Percentiles rank a stretch among this genome's conserved stretches.
These are phyloP conservation scores for Citropsis articulata DNA, from an alignment of 345 rosid species.

Conservation along the genomic window DNA sequence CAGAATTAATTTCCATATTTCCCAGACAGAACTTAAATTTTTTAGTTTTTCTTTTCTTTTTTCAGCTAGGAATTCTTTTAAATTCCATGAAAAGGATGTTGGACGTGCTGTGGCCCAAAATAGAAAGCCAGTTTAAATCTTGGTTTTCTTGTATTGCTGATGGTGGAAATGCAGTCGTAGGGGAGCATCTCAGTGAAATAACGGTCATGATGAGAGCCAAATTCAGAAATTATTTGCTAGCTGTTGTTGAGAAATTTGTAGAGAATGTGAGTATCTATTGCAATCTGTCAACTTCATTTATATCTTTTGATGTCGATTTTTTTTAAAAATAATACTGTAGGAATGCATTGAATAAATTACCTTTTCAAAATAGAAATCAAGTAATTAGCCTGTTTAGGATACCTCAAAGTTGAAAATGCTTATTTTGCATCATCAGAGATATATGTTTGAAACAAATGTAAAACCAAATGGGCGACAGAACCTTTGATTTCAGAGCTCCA, in stretches of 20 bases:
- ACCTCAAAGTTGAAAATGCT: not conserved
- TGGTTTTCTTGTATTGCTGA: conserved; percentile 77
- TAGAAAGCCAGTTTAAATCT: conserved; percentile 67
- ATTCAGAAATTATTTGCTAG: conserved; percentile 79
- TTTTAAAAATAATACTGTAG: too few species aligned
- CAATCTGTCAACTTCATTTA: not conserved
- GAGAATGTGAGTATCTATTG: conserved; percentile 62
- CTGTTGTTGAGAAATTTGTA: conserved; percentile 84
- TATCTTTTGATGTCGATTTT: not conserved
- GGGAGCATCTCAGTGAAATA: conserved; percentile 84
- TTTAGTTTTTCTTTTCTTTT: not conserved
- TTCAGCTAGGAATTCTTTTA: conserved; percentile 80
- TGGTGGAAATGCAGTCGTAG: conserved; percentile 57
- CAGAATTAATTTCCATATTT: not conserved
- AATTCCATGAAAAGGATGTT: conserved; percentile 95
- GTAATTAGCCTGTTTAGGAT: not conserved
- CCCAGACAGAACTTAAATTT: conserved; percentile 3
- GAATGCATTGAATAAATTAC: not conserved
- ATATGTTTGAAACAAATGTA: not conserved
- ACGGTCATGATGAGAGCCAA: conserved; percentile 86
- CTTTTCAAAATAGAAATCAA: not conserved
- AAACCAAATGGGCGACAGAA: not conserved
- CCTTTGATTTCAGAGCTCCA: not conserved
- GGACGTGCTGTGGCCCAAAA: conserved; percentile 61
- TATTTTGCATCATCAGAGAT: not conserved